Evolutionary conservation across 495 filamentous ascomycete species (phyloP).

Genomic region (Penicillium pancosmium): DNA sequence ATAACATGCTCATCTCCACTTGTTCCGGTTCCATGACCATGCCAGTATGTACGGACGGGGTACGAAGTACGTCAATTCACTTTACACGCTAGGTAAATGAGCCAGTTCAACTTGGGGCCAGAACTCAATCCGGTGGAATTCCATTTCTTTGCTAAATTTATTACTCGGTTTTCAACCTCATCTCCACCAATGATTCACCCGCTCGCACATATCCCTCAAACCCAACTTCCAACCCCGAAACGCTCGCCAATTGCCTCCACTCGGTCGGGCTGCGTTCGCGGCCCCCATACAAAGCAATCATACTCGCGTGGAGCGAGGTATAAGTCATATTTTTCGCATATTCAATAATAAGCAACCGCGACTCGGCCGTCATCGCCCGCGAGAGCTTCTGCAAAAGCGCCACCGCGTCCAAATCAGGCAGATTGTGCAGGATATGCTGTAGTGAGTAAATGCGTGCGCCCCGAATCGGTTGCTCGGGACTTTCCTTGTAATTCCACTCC

Average conservation of each 20-base stretch:
- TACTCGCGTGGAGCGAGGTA: conserved; percentile 37
- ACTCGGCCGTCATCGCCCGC: conserved; percentile 48
- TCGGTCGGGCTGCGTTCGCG: conserved; percentile 36
- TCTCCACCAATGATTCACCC: conserved; percentile 44
- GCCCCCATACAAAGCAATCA: conserved; percentile 41
- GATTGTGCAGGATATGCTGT: conserved; percentile 48
- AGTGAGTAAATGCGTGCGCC: conserved; percentile 49
- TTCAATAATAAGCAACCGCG: conserved; percentile 50
- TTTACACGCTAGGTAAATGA: neutral
- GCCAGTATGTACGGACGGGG: neutral
- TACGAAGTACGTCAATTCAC: neutral
- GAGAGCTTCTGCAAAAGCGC: conserved; percentile 43
- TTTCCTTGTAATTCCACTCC: conserved; percentile 41
- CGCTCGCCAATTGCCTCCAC: conserved; percentile 36
- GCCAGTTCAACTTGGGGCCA: neutral
- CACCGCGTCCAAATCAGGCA: conserved; percentile 41
- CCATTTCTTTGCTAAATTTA: neutral
- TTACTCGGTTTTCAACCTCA: conserved; percentile 18
- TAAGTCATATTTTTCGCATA: conserved; percentile 37
- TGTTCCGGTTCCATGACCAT: neutral
- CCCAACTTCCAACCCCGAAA: conserved; percentile 35
- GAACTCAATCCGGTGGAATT: neutral
- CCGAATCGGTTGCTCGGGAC: conserved; percentile 33
- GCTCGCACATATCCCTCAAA: conserved; percentile 38
- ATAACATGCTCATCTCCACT: too few species aligned